Evolutionary conservation across 2,329 filamentous ascomycete species (phyloP).

Genomic region (Rutstroemia sp.): DNA sequence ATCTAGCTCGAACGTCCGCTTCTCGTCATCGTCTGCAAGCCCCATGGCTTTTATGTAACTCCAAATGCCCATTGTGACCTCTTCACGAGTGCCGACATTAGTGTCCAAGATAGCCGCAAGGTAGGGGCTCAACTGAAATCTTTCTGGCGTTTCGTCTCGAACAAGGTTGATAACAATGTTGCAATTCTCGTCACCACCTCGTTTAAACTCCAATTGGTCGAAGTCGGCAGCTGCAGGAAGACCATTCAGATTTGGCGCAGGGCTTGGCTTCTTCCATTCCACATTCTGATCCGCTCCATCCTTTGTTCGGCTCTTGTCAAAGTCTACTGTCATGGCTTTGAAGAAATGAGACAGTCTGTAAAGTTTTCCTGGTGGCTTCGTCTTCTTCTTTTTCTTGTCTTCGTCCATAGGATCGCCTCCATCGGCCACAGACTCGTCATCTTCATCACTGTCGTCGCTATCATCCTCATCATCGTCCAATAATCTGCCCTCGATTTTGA

Average conservation of each 20-base stretch:
- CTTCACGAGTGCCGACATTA: conserved; percentile 77
- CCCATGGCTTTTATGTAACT: conserved; percentile 85
- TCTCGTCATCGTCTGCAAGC: conserved; percentile 91
- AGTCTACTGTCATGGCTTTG: conserved; percentile 68
- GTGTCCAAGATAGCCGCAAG: conserved; percentile 82
- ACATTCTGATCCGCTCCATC: conserved; percentile 52
- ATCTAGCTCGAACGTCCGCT: conserved; percentile 86
- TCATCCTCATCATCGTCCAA: conserved; percentile 61
- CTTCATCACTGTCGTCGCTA: conserved; percentile 41
- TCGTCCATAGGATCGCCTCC: conserved; percentile 43
- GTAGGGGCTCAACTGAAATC: conserved; percentile 70
- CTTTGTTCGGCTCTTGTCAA: conserved; percentile 55
- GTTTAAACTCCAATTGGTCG: conserved; percentile 85
- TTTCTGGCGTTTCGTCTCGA: conserved; percentile 78
- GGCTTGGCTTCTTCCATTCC: conserved; percentile 79
- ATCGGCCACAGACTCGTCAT: conserved; percentile 34
- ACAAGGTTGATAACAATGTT: conserved; percentile 85
- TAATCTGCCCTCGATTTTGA: conserved; percentile 85
- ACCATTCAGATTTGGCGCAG: conserved; percentile 40
- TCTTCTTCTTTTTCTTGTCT: conserved; percentile 40
- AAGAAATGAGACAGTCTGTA: conserved; percentile 72
- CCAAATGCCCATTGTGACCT: conserved; percentile 87
- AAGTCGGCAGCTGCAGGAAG: conserved; percentile 65
- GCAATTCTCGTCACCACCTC: conserved; percentile 84
- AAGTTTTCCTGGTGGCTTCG: conserved; percentile 36